A percentile compares a stretch with the other conserved stretches of the same genome.
phyloP scores from a whole-genome alignment of 2,329 filamentous ascomycete species.

The Arthrobotrys entomopaga region DNA sequence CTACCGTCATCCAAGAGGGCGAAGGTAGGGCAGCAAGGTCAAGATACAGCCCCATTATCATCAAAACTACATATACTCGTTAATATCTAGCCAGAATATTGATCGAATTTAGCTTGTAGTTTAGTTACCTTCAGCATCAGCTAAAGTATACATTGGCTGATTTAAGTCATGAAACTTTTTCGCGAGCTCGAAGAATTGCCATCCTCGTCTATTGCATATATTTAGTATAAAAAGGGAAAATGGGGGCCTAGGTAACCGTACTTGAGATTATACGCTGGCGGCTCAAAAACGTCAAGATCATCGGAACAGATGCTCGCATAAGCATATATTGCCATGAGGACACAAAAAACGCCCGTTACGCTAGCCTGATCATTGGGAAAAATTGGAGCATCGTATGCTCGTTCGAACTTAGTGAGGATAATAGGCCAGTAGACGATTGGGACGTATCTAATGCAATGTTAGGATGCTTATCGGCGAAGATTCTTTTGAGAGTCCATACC shows the following conservation, averaged over 20 bases:
- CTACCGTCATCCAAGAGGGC: constrained; percentile 58
- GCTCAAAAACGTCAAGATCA: constrained; percentile 36
- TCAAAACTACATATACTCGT: constrained; percentile 46
- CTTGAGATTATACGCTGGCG: constrained; percentile 40
- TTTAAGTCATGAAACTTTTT: constrained; percentile 58
- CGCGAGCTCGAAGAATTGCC: constrained; percentile 58
- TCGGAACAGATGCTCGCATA: constrained; percentile 45
- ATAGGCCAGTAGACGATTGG: constrained; percentile 52
- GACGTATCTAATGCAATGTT: constrained; percentile 18
- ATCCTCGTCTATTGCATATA: constrained; percentile 54
- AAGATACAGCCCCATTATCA: constrained; percentile 59
- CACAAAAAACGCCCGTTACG: constrained; percentile 44
- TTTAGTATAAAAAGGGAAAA: constrained; percentile 5
- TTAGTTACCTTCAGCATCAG: constrained; percentile 57
- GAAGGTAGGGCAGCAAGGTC: constrained; percentile 58
- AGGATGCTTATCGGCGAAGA: not conserved
- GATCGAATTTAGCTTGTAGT: constrained; percentile 17
- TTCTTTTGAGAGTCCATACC: constrained; percentile 16
- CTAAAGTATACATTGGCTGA: constrained; percentile 57
- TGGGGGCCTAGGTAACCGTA: not conserved
- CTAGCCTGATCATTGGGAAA: constrained; percentile 31
- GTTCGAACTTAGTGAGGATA: constrained; percentile 44
- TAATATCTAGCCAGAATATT: not conserved
- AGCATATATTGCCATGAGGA: constrained; percentile 45
- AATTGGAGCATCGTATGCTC: constrained; percentile 52